A percentile compares a stretch with the other conserved stretches of the same genome.
Conservation (phyloP, 2,329 filamentous ascomycete species). For the Alternaria sp. region DNA sequence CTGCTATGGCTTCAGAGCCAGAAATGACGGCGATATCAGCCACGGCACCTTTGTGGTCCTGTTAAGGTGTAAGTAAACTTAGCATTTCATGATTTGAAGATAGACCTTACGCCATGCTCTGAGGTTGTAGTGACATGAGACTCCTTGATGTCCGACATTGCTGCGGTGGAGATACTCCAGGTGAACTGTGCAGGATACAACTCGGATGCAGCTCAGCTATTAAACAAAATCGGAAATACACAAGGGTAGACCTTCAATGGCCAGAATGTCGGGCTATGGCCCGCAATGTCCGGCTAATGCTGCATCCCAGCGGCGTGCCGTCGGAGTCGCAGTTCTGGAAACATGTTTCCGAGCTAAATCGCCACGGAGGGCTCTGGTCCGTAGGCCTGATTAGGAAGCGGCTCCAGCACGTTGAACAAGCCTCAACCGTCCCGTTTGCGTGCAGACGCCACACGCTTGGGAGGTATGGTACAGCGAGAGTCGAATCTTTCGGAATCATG, state of each 20-base stretch:
- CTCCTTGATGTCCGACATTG: constrained; percentile 30
- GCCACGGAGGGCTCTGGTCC: constrained; percentile 13
- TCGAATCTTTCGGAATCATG: neutral
- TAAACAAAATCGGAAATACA: constrained; percentile 17
- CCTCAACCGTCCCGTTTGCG: constrained; percentile 10
- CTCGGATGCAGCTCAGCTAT: constrained; percentile 23
- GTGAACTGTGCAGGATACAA: constrained; percentile 20
- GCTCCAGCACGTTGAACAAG: constrained; percentile 10
- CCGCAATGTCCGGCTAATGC: constrained; percentile 28
- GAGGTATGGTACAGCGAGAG: neutral
- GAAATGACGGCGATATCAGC: constrained; percentile 57
- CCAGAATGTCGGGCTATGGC: constrained; percentile 14
- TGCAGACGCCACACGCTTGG: constrained; percentile 6
- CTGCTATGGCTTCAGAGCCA: constrained; percentile 64
- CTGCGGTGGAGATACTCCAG: constrained; percentile 14
- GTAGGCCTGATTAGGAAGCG: constrained; percentile 11
- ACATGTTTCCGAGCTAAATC: constrained; percentile 9
- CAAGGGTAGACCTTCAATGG: neutral
- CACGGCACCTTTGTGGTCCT: constrained; percentile 25
- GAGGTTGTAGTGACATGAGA: constrained; percentile 21
- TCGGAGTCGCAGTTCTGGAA: constrained; percentile 23
- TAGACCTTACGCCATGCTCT: constrained; percentile 25
- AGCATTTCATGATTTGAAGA: neutral
- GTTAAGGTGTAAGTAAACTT: constrained; percentile 1
- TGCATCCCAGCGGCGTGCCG: constrained; percentile 14